Evolutionary conservation across 371 early-diverging fungal species (phyloP).

Genomic region (Saksenaea vasiformis): DNA sequence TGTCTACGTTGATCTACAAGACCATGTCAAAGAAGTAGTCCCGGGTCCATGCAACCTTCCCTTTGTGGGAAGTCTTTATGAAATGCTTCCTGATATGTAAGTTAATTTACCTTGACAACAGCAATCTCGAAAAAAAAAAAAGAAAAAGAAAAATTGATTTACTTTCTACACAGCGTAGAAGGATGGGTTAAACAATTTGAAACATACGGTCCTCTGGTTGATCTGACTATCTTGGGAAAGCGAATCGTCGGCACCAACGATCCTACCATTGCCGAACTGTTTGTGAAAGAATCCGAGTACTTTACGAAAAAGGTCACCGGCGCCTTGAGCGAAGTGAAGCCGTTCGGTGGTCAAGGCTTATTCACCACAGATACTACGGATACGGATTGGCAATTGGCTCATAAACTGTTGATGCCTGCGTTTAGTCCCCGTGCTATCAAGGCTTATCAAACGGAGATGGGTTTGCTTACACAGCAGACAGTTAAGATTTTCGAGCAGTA

Average conservation of each 20-base stretch:
- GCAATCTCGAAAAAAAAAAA: no score
- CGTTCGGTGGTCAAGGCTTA: slow-evolving; percentile 41
- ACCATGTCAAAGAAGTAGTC: slow-evolving; percentile 21
- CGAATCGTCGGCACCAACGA: slow-evolving; percentile 30
- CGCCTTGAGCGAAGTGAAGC: slow-evolving; percentile 33
- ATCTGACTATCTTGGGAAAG: slow-evolving; percentile 17
- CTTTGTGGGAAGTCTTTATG: slow-evolving; percentile 29
- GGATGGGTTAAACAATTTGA: slow-evolving; percentile 23
- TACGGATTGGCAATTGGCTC: slow-evolving; percentile 50
- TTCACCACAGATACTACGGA: slow-evolving; percentile 49
- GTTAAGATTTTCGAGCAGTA: slow-evolving; percentile 41
- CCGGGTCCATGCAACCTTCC: slow-evolving; percentile 31
- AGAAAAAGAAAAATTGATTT: no score
- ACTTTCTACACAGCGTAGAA: slow-evolving; percentile 6
- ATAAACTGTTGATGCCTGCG: slow-evolving; percentile 57
- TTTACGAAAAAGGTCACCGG: slow-evolving; percentile 39
- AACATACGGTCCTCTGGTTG: slow-evolving; percentile 31
- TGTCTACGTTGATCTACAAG: slow-evolving; percentile 21
- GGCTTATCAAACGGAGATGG: slow-evolving; percentile 50
- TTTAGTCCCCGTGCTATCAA: slow-evolving; percentile 45
- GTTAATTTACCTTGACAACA: no score
- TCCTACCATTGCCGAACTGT: slow-evolving; percentile 35
- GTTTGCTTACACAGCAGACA: slow-evolving; percentile 34
- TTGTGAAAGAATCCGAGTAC: slow-evolving; percentile 42
- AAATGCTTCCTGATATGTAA: slow-evolving; percentile 29